Base-by-base conservation (phyloP, 2,329 filamentous ascomycete species). In the Ceratocystiopsis sp. region DNA sequence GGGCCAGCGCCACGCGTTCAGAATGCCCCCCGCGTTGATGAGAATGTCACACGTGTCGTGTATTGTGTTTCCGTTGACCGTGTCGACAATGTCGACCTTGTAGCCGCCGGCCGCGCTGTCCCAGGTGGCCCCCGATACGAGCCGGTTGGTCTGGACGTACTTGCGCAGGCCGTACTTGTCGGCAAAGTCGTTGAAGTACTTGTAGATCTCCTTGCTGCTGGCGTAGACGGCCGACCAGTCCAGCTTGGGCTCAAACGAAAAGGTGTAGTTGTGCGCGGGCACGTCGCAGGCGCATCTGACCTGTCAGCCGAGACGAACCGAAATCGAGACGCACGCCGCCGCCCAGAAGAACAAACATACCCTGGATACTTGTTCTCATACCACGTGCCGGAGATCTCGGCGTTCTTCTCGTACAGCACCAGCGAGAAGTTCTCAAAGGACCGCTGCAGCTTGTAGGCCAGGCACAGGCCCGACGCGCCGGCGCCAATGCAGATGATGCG, bases 351-450 rank as follows among this genome's bases (percentile, higher is more conserved):
- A 19, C 8, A 39, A 39, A 37, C 51, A 29, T 51, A 61, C 50
- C 59, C 61, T 8, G 60, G 59, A 44, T 63, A 63, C 25, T 49
- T 42, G 40, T 59, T 58, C 5, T 53, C 55, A 1, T 57, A 32
- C 57, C 57, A 59, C 1, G 56, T 59, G 1, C 56, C 57, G 1
- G 53, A 75, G 53, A 80, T 68, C 42, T 80, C 75, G 0, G 61
- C 53, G 48, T 82, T 81, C 59, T 81, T 82, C 53, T 82, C 77
- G 42, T 73, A 73, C 35, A 81, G 73, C 1, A 65, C 71, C 45
- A 85, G 57, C 29, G 80, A 60, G 39, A 84, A 69, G 0, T 49
- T 44, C 7, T 42, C 32, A 2, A 49, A 17, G 1, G 40, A 32
- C 3, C 44, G 46, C 35, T 49, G 32, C 9, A 32, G 19, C 29